Evolutionary conservation across 495 filamentous ascomycete species (phyloP).

Genomic region (Neurospora sp.): DNA sequence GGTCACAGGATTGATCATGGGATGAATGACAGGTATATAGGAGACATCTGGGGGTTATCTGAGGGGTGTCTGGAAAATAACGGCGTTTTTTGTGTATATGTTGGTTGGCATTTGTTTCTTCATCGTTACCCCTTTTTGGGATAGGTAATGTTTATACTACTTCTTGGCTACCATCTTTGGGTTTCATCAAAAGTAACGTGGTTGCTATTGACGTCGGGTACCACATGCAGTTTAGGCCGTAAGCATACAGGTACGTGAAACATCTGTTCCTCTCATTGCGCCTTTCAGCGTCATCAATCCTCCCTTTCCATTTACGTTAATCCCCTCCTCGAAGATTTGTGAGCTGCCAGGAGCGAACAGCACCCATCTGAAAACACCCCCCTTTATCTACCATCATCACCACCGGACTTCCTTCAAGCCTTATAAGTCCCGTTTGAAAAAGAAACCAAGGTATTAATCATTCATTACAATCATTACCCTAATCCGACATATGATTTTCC

Average conservation of each 20-base stretch:
- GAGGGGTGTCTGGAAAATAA: neutral
- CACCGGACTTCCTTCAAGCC: neutral
- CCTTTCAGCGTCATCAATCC: too few species aligned
- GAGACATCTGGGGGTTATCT: too few species aligned
- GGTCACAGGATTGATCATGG: neutral
- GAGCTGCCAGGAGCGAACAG: neutral
- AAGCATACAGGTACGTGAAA: neutral
- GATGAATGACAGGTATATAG: neutral
- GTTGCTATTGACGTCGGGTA: neutral
- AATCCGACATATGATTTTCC: neutral
- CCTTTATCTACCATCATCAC: neutral
- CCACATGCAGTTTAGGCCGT: neutral
- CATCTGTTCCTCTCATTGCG: neutral
- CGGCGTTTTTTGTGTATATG: neutral
- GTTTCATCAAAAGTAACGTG: neutral
- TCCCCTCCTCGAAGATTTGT: too few species aligned
- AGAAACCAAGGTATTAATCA: neutral
- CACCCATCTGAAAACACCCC: neutral
- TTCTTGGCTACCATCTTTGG: neutral
- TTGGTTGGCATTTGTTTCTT: neutral
- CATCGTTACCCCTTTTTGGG: neutral
- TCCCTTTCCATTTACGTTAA: too few species aligned
- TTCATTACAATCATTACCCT: neutral
- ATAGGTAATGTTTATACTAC: neutral
- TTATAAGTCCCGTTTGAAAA: neutral